phyloP scores from a whole-genome alignment of 148 eudicot species.

The Silene latifolia region DNA sequence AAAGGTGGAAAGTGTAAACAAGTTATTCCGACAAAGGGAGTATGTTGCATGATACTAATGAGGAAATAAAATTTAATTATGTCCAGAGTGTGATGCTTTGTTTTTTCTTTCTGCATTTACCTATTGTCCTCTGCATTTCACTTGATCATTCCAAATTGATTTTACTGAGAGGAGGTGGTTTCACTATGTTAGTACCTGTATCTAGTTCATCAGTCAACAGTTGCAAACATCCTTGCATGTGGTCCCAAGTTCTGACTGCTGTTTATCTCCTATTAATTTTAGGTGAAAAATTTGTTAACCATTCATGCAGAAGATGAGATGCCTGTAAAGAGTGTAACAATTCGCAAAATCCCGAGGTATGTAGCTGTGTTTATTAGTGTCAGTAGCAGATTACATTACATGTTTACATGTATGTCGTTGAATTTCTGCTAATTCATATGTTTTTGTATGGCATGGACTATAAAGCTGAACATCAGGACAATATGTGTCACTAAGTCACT shows the following conservation, averaged over 20 bases:
- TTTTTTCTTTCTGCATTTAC: neutral
- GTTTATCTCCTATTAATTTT: constrained; percentile 7
- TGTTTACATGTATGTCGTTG: neutral
- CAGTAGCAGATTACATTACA: neutral
- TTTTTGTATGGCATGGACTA: neutral
- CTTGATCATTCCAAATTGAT: neutral
- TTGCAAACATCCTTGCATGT: neutral
- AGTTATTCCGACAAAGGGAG: neutral
- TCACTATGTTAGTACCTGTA: too few species aligned
- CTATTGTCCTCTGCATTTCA: neutral
- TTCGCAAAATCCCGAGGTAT: constrained; percentile 92
- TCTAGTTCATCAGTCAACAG: neutral
- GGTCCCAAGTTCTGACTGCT: neutral
- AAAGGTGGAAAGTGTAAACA: neutral
- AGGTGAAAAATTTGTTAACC: constrained; percentile 92
- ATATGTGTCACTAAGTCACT: neutral
- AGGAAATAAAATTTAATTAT: neutral
- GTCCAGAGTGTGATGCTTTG: neutral
- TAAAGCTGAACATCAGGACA: neutral
- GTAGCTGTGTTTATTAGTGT: neutral
- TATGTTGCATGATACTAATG: neutral
- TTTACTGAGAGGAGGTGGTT: too few species aligned
- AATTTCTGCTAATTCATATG: neutral
- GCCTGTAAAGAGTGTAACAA: constrained; percentile 87
- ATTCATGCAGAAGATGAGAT: constrained; percentile 76